These are phyloP conservation scores for Aspergillus novoparasiticus DNA, from an alignment of 2,329 filamentous ascomycete genomes.

Conservation along the genomic window DNA sequence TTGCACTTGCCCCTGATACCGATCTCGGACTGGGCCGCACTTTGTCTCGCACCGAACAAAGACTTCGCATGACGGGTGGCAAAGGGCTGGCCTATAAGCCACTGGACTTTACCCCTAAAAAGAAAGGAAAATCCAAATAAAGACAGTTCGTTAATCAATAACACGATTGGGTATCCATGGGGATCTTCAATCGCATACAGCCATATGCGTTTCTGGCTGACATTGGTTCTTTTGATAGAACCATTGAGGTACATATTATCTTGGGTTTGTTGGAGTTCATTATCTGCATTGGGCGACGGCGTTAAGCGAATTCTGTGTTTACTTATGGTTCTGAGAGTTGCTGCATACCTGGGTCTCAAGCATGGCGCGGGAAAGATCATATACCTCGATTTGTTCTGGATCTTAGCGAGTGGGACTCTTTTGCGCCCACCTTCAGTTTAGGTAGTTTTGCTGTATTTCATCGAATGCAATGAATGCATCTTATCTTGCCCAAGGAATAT, in stretches of 20 bases:
- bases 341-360: constrained; percentile 13
- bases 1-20: constrained; percentile 43
- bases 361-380: constrained; percentile 11
- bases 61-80: constrained; percentile 46
- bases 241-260: constrained; percentile 9
- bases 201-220: neutral
- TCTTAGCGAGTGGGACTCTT: neutral
- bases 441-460: neutral
- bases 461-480: neutral
- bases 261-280: constrained; percentile 8
- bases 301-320: constrained; percentile 6
- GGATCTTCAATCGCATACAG: neutral
- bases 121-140: constrained; percentile 21
- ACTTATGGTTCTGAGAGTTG: neutral
- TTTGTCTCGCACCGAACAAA: constrained; percentile 47
- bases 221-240: neutral
- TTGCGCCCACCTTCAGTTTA: neutral
- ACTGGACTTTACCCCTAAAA: constrained; percentile 31
- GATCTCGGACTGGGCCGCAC: constrained; percentile 41
- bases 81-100: constrained; percentile 47
- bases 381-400: constrained; percentile 7
- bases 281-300: constrained; percentile 17
- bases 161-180: neutral
- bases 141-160: neutral
- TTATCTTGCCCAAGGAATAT: neutral